Conservation (phyloP, 306 rosid genomes). For the Medicago lupulina region DNA sequence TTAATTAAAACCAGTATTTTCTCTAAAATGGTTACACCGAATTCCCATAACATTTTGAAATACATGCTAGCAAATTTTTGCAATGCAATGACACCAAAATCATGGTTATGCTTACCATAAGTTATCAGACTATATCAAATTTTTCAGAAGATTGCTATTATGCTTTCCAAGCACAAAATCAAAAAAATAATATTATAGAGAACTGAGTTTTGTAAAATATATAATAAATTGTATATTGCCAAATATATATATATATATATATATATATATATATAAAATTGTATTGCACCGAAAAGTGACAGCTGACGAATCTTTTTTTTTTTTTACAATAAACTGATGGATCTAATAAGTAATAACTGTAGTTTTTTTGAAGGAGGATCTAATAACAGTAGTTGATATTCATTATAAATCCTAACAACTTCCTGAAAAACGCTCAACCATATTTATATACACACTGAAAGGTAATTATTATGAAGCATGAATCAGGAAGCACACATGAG, state of each 20-base stretch:
- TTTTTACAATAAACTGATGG: background rate
- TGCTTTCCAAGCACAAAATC: background rate
- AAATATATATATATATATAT: no score
- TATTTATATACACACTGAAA: background rate
- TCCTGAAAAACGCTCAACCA: background rate
- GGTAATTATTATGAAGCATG: constrained; percentile 11
- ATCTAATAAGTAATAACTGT: background rate
- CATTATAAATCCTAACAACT: background rate
- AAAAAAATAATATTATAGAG: background rate
- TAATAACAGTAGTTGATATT: background rate
- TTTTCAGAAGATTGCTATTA: background rate
- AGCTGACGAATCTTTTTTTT: background rate
- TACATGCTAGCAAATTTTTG: constrained; percentile 1
- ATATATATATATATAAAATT: no score
- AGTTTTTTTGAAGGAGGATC: no score
- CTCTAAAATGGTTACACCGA: constrained; percentile 7
- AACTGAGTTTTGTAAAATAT: no score
- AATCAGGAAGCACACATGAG: background rate
- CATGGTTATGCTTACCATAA: background rate
- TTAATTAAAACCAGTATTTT: background rate
- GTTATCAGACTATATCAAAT: constrained; percentile 13
- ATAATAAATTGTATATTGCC: background rate
- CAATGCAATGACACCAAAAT: background rate
- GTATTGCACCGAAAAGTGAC: background rate
- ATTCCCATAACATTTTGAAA: constrained; percentile 6